phyloP scores from a whole-genome alignment of 1,139 yeast species.

The Saccharomycopsis hybrid region DNA sequence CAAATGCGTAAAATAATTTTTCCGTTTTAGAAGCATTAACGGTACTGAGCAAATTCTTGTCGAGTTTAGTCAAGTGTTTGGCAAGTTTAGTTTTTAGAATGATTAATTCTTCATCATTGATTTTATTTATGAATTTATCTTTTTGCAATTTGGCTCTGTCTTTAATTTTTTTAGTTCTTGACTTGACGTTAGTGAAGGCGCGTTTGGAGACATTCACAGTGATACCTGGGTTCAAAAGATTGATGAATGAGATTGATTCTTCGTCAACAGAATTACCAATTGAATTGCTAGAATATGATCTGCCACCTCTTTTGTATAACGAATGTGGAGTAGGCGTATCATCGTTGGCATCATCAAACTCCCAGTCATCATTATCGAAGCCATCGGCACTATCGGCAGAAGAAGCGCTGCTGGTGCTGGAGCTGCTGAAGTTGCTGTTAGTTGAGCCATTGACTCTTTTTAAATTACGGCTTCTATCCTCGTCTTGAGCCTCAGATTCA shows the following conservation, averaged over 20 bases:
- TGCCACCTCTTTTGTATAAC: not conserved
- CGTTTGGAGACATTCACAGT: slow-evolving; percentile 29
- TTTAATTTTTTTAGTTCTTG: slow-evolving; percentile 20
- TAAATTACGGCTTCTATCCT: too few species aligned
- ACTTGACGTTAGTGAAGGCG: slow-evolving; percentile 30
- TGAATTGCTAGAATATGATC: slow-evolving; percentile 11
- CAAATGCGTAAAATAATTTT: slow-evolving; percentile 72
- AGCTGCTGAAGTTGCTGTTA: too few species aligned
- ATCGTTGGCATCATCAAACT: not conserved
- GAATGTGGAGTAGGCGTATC: not conserved
- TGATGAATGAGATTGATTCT: slow-evolving; percentile 32
- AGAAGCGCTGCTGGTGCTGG: too few species aligned
- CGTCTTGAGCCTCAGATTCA: too few species aligned
- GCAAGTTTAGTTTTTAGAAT: slow-evolving; percentile 28
- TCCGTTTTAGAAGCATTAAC: slow-evolving; percentile 63
- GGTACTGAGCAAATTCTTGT: slow-evolving; percentile 45
- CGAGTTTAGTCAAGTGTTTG: slow-evolving; percentile 47
- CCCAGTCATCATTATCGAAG: not conserved
- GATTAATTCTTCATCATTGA: slow-evolving; percentile 28
- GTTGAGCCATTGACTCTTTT: too few species aligned
- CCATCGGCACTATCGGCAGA: not conserved
- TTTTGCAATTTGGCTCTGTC: slow-evolving; percentile 15
- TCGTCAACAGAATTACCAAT: slow-evolving; percentile 21
- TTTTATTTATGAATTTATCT: slow-evolving; percentile 17
- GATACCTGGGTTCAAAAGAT: slow-evolving; percentile 33